Base-by-base conservation (phyloP, 148 eudicot genomes). In the Chenopodium formosanum region DNA sequence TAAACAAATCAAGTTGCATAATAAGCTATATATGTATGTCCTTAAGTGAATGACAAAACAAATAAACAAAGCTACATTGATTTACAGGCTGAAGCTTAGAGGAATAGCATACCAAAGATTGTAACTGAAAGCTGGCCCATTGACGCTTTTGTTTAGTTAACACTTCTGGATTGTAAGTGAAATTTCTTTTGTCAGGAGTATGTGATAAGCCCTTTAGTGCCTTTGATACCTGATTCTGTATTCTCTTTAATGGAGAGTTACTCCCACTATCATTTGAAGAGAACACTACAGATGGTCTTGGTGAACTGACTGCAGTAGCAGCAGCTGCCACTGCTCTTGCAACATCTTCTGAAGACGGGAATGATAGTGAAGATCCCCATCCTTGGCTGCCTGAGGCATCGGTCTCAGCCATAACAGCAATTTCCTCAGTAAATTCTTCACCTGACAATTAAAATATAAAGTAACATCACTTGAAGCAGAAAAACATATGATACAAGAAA, bases 111-210 rank as follows among this genome's bases (percentile, higher is more conserved):
- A 84, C 86, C 83, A 84, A 40, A 53, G 74, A 84, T 44, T 72
- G 78, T 73, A 84, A 81, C 73, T 97, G 99, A 86, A 92, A 91
- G 85, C 86, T 92, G 52, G 99, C 96, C 99, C 99, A 97, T 85
- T 94, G 98, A 80, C 98, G 98, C 87, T 97, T 97, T 85, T 90
- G 98, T 86, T 91, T 97, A 64, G 99, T 97, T 82, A 97, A 81
- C 80, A 94, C 89, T 90, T 97, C 99, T 11, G 98, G 98, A 82
- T 97, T 97, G 82, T 94, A 97, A 62, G 79, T 80, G 82, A 85
- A 78, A 81, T 83, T 88, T 87, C 78, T 91, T 85, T 86, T 89
- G 85, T 94, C 94, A 46, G 93, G 80, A 44, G 97, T 88, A 69
- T 86, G 85, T 73, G 99, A 92, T 32, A 92, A 88, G 80, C 99